Percentiles rank a stretch among this genome's conserved stretches.
phyloP scores from a whole-genome alignment of 148 eudicot species.

The Camellia lanceoleosa region DNA sequence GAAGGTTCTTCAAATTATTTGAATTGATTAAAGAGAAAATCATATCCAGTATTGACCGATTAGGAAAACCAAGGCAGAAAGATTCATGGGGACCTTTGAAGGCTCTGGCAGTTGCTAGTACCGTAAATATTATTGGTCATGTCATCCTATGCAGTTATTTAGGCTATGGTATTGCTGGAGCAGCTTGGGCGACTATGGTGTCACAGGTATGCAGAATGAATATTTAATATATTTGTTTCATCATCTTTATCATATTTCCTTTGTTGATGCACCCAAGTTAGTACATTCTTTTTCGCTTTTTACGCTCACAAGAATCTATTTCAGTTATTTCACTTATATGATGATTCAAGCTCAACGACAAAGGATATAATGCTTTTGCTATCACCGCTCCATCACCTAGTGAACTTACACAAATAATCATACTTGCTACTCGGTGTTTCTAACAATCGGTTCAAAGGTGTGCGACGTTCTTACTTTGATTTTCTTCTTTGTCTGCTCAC shows the following conservation, averaged over 20 bases:
- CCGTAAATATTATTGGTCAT: constrained; percentile 71
- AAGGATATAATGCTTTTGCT: constrained; percentile 75
- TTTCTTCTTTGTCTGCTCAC: background rate
- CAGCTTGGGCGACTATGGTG: constrained; percentile 93
- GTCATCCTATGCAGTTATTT: constrained; percentile 62
- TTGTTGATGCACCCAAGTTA: background rate
- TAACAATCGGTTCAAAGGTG: constrained; percentile 82
- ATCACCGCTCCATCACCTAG: constrained; percentile 49
- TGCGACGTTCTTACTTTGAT: constrained; percentile 18
- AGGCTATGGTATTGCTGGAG: constrained; percentile 85
- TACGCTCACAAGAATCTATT: constrained; percentile 1
- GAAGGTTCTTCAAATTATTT: background rate
- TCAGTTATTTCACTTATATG: constrained; percentile 74
- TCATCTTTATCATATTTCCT: background rate
- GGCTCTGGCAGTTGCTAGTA: constrained; percentile 85
- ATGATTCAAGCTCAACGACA: constrained; percentile 70
- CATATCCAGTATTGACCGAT: too few relatives aligned
- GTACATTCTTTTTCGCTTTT: background rate
- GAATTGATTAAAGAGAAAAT: background rate
- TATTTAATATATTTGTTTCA: background rate
- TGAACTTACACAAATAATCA: constrained; percentile 64
- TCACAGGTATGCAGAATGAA: constrained; percentile 54
- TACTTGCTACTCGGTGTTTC: constrained; percentile 75
- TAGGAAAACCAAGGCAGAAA: too few relatives aligned
- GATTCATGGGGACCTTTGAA: constrained; percentile 96